Evolutionary conservation across 129 eudicot species (phyloP).

Genomic region (Flaveria sonorensis): DNA sequence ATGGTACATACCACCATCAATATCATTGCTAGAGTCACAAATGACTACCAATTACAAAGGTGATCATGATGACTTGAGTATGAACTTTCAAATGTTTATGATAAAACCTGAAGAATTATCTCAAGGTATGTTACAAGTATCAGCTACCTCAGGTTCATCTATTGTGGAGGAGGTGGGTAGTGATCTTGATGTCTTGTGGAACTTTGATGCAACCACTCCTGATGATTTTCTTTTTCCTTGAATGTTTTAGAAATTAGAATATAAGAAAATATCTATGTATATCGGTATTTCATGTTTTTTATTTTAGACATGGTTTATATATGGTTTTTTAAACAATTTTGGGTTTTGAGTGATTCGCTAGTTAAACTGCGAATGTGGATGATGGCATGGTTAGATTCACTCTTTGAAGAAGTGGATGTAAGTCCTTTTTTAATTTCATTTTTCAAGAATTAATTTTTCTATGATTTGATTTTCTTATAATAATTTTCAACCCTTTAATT

Average conservation of each 20-base stretch:
- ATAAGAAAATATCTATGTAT: neutral
- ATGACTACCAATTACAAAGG: neutral
- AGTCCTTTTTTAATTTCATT: too few species aligned
- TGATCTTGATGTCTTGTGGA: constrained; percentile 33
- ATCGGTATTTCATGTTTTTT: neutral
- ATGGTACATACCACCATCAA: neutral
- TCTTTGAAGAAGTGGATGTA: too few species aligned
- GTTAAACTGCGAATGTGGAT: too few species aligned
- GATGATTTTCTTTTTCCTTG: constrained; percentile 24
- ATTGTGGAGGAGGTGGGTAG: constrained; percentile 18
- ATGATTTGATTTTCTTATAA: too few species aligned
- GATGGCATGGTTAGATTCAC: too few species aligned
- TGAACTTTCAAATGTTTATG: constrained; percentile 20
- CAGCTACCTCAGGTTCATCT: neutral
- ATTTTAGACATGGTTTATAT: too few species aligned
- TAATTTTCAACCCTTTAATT: too few species aligned
- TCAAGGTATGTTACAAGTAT: constrained; percentile 4
- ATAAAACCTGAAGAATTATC: constrained; percentile 9
- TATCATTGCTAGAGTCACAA: neutral
- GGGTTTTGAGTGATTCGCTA: too few species aligned
- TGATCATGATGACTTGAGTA: neutral
- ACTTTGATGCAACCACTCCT: constrained; percentile 28
- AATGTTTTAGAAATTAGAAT: constrained; percentile 10
- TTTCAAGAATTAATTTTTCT: too few species aligned
- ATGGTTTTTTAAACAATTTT: too few species aligned